These are phyloP conservation scores for Sedum album DNA, from an alignment of 164 flowering plant species.

Conservation along the genomic window DNA sequence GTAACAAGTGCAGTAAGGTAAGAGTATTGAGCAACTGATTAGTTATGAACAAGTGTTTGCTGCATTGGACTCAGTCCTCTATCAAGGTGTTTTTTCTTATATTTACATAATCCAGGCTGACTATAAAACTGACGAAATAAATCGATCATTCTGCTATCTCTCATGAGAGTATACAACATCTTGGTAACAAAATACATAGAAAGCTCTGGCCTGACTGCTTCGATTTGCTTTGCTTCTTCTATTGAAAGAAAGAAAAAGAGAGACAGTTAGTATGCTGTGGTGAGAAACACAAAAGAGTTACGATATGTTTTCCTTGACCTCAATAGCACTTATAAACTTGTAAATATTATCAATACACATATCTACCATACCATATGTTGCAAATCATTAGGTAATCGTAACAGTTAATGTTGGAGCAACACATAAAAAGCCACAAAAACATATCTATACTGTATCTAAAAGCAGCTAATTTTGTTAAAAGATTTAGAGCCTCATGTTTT, in stretches of 20 bases:
- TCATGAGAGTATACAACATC: conserved; percentile 5
- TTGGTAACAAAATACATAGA: neutral
- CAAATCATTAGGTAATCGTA: too few relatives aligned
- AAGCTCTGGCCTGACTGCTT: neutral
- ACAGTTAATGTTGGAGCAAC: too few relatives aligned
- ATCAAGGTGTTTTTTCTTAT: neutral
- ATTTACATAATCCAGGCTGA: neutral
- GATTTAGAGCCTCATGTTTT: neutral
- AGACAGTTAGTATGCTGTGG: neutral
- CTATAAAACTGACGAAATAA: neutral
- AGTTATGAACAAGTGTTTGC: too few relatives aligned
- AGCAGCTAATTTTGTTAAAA: neutral
- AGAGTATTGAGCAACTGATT: too few relatives aligned
- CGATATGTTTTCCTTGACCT: too few relatives aligned
- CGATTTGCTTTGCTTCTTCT: neutral
- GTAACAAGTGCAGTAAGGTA: too few relatives aligned
- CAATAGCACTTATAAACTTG: too few relatives aligned
- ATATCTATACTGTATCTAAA: too few relatives aligned
- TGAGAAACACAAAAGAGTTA: neutral
- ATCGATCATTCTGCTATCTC: neutral
- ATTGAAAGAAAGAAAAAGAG: neutral
- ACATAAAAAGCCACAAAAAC: too few relatives aligned
- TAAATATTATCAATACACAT: too few relatives aligned
- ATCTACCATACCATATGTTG: neutral
- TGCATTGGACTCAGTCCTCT: too few relatives aligned